Percentiles rank a stretch among this genome's conserved stretches.
Conservation (phyloP, 2,329 filamentous ascomycete species). For the Intubia oerlemansii region DNA sequence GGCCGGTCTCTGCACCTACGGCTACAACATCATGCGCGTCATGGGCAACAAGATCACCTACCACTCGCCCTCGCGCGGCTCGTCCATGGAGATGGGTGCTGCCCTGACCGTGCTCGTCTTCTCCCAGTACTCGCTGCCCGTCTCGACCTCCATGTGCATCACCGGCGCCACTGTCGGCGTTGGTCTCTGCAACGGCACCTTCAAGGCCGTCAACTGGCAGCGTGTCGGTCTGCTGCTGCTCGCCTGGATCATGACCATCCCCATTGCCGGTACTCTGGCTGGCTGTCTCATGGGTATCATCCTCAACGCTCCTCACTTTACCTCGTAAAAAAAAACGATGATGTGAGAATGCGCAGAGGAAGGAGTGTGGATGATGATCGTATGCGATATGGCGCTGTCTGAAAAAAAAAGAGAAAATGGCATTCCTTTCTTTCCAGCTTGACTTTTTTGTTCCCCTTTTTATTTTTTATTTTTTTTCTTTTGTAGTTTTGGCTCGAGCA, state of each 20-base stretch:
- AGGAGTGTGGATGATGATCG: too few species aligned
- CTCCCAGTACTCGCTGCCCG: conserved; percentile 53
- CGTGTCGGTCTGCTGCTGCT: conserved; percentile 45
- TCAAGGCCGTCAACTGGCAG: conserved; percentile 57
- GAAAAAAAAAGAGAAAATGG: too few species aligned
- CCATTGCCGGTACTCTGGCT: conserved; percentile 34
- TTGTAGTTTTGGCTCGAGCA: too few species aligned
- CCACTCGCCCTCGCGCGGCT: conserved; percentile 33
- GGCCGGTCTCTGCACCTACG: conserved; percentile 49
- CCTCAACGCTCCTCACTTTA: conserved; percentile 40
- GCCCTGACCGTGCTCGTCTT: conserved; percentile 58
- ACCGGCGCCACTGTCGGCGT: conserved; percentile 62
- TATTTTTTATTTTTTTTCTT: too few species aligned
- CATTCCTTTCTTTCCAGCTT: too few species aligned
- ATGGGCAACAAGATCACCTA: conserved; percentile 70
- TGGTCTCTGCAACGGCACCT: conserved; percentile 51
- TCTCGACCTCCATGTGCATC: conserved; percentile 63
- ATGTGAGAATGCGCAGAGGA: too few species aligned
- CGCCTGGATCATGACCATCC: conserved; percentile 46
- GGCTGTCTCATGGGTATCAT: conserved; percentile 26
- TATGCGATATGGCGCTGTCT: too few species aligned
- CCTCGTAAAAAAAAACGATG: too few species aligned
- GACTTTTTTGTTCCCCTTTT: too few species aligned
- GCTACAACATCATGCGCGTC: conserved; percentile 73
- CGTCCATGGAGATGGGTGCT: conserved; percentile 62